Conservation (phyloP, 352 stramenopile species). For the Globisporangium splendens region DNA sequence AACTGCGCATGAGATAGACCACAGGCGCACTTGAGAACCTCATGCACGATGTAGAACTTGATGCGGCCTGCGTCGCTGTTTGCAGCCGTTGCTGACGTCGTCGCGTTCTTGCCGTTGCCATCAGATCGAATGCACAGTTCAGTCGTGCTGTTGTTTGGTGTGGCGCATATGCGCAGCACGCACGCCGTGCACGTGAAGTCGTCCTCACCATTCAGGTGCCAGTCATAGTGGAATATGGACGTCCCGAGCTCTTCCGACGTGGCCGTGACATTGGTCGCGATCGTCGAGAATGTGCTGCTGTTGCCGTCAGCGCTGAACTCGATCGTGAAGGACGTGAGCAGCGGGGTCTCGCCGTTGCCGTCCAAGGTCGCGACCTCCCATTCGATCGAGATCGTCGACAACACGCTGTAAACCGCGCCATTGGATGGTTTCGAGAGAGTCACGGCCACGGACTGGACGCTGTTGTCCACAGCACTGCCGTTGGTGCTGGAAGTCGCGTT, state of each 20-base stretch:
- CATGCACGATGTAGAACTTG: slow-evolving; percentile 49
- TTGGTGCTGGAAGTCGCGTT: slow-evolving; percentile 1
- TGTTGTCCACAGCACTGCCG: background rate
- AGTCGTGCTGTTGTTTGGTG: background rate
- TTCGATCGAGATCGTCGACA: slow-evolving; percentile 35
- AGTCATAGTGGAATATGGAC: slow-evolving; percentile 39
- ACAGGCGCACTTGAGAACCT: slow-evolving; percentile 46
- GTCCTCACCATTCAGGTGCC: slow-evolving; percentile 34
- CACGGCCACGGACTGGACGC: slow-evolving; percentile 18
- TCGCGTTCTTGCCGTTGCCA: slow-evolving; percentile 11
- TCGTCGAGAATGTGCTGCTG: slow-evolving; percentile 27
- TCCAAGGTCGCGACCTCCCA: slow-evolving; percentile 32
- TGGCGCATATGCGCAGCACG: slow-evolving; percentile 40
- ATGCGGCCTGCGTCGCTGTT: slow-evolving; percentile 5
- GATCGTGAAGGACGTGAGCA: slow-evolving; percentile 27
- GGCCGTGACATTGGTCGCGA: slow-evolving; percentile 20
- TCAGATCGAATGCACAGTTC: slow-evolving; percentile 54
- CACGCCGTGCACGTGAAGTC: slow-evolving; percentile 40
- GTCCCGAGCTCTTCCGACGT: background rate
- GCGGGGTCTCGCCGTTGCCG: slow-evolving; percentile 14
- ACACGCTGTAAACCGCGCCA: slow-evolving; percentile 37
- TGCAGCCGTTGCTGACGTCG: too few species aligned
- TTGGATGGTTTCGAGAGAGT: slow-evolving; percentile 36
- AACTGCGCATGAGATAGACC: slow-evolving; percentile 36
- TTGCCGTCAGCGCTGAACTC: slow-evolving; percentile 52